These are phyloP conservation scores for Astrephomene gubernaculifera DNA, from an alignment of 139 green algal genomes.

Conservation along the genomic window DNA sequence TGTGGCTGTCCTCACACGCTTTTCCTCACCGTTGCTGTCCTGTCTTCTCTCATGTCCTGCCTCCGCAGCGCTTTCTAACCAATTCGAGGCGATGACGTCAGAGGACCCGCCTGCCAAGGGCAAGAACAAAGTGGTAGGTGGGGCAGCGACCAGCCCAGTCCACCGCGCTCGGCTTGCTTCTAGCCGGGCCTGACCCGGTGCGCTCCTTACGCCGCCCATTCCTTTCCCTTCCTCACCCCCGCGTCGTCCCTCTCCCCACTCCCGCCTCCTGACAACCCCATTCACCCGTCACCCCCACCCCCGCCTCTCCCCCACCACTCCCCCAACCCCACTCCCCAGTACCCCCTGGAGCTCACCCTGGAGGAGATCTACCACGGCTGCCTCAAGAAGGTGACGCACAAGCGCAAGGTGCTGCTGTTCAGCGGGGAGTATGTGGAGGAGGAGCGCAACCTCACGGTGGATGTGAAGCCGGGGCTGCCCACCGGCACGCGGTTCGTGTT, in stretches of 20 bases:
- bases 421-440: slow-evolving; percentile 60
- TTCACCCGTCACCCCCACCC: neutral
- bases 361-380: slow-evolving; percentile 84
- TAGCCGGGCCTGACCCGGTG: too few relatives aligned
- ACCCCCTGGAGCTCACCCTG: slow-evolving; percentile 70
- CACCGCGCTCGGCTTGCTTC: too few relatives aligned
- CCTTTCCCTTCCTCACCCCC: too few relatives aligned
- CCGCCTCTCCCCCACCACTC: neutral
- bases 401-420: slow-evolving; percentile 63
- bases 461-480: slow-evolving; percentile 74
- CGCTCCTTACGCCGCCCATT: too few relatives aligned
- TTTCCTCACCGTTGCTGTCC: neutral
- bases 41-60: neutral
- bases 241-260: too few relatives aligned
- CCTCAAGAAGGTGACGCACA: slow-evolving; percentile 77
- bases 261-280: too few relatives aligned
- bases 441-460: slow-evolving; percentile 66
- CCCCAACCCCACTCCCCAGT: slow-evolving; percentile 55
- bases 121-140: slow-evolving; percentile 69
- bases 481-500: slow-evolving; percentile 84
- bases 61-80: slow-evolving; percentile 58
- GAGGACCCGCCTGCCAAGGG: slow-evolving; percentile 58
- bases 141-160: too few relatives aligned
- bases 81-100: slow-evolving; percentile 75
- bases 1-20: neutral